These are phyloP conservation scores for Lyophyllum semitale DNA, from an alignment of 768 basidiomycete genomes.

Conservation along the genomic window DNA sequence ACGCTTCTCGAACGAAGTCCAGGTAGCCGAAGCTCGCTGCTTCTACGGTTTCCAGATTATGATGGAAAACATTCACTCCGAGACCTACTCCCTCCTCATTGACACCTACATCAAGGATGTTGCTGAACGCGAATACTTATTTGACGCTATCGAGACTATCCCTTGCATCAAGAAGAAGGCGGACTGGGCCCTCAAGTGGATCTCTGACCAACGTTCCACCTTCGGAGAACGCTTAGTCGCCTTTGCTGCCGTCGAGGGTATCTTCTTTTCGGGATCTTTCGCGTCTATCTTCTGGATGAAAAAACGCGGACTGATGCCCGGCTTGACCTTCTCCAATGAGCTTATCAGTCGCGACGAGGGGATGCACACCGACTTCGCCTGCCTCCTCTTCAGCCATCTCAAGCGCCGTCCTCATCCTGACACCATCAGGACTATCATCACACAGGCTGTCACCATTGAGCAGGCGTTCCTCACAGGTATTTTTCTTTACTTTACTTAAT, in stretches of 20 bases:
- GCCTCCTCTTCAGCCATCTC: slow-evolving; percentile 85
- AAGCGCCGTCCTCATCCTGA: slow-evolving; percentile 81
- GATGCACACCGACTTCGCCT: slow-evolving; percentile 96
- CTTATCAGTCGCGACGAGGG: slow-evolving; percentile 96
- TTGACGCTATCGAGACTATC: slow-evolving; percentile 92
- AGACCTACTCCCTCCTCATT: slow-evolving; percentile 94
- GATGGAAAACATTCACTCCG: slow-evolving; percentile 98
- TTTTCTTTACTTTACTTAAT: slow-evolving; percentile 5
- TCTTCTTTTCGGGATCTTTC: slow-evolving; percentile 95
- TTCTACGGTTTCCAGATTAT: slow-evolving; percentile 99
- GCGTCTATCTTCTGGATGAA: slow-evolving; percentile 97
- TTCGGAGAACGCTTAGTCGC: slow-evolving; percentile 92
- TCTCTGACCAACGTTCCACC: slow-evolving; percentile 73
- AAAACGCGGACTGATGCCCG: slow-evolving; percentile 96
- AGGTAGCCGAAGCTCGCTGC: slow-evolving; percentile 89
- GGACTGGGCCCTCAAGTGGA: slow-evolving; percentile 95
- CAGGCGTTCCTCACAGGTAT: slow-evolving; percentile 82
- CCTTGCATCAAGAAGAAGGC: slow-evolving; percentile 93
- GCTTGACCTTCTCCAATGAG: slow-evolving; percentile 96
- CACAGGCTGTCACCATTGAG: slow-evolving; percentile 83
- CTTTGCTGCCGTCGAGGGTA: slow-evolving; percentile 96
- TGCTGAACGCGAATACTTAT: slow-evolving; percentile 75
- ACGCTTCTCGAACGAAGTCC: slow-evolving; percentile 92
- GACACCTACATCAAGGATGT: slow-evolving; percentile 92
- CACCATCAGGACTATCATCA: slow-evolving; percentile 70